phyloP scores from a whole-genome alignment of 2,329 filamentous ascomycete species.

The Triangularia verruculosa region DNA sequence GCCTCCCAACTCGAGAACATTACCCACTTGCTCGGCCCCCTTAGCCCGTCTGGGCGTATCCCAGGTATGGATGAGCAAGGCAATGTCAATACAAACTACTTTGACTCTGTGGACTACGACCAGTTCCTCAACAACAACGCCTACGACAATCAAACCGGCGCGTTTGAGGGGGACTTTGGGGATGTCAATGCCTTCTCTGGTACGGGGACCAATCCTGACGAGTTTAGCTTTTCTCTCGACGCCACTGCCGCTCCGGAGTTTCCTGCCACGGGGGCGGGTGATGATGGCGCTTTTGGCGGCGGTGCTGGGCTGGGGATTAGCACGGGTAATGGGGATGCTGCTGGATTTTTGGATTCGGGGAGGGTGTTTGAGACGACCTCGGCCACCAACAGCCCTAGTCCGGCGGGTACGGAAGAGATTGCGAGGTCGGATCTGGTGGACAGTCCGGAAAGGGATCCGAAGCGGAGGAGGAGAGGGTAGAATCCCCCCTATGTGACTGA shows the following conservation, averaged over 20 bases:
- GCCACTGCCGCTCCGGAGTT: conserved; percentile 29
- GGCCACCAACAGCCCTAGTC: conserved; percentile 40
- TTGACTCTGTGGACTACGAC: conserved; percentile 46
- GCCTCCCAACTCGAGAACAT: conserved; percentile 73
- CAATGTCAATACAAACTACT: conserved; percentile 33
- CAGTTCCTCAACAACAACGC: conserved; percentile 45
- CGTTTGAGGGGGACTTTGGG: background rate
- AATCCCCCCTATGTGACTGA: background rate
- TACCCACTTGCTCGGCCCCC: conserved; percentile 69
- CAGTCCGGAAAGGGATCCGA: conserved; percentile 31
- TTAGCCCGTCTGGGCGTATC: conserved; percentile 76
- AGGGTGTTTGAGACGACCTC: conserved; percentile 25
- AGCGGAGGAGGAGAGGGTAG: conserved; percentile 37
- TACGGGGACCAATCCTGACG: conserved; percentile 21
- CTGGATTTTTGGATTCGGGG: conserved; percentile 18
- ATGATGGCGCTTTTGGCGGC: conserved; percentile 23
- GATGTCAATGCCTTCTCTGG: background rate
- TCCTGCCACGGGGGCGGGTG: conserved; percentile 16
- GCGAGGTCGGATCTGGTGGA: conserved; percentile 40
- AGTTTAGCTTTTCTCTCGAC: conserved; percentile 52
- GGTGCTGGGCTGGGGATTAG: background rate
- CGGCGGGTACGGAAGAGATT: conserved; percentile 51
- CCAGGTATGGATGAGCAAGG: conserved; percentile 59
- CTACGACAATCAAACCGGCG: conserved; percentile 33
- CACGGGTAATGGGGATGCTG: background rate